Evolutionary conservation across 805 yeast genomes (phyloP).

Genomic region (Zygotorulaspora florentina): DNA sequence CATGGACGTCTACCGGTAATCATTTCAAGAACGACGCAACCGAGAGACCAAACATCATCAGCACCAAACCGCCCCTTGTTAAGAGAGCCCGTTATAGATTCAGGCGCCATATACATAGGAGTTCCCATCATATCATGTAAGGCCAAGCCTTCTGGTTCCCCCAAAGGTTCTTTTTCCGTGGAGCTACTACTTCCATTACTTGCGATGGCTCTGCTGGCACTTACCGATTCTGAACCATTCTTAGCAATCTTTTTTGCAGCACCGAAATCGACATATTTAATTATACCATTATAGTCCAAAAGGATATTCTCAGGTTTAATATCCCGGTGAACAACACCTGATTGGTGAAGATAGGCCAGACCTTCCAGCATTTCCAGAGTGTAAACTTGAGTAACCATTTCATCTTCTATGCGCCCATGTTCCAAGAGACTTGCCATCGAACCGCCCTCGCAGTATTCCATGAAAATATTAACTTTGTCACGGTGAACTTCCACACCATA

Average conservation of each 20-base stretch:
- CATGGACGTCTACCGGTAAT: constrained; percentile 95
- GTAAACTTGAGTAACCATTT: constrained; percentile 83
- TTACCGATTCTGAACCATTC: constrained; percentile 40
- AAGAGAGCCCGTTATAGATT: constrained; percentile 77
- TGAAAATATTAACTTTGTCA: constrained; percentile 89
- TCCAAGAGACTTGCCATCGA: constrained; percentile 80
- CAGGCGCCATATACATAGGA: constrained; percentile 99
- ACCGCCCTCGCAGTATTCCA: constrained; percentile 98
- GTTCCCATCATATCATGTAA: constrained; percentile 64
- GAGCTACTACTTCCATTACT: constrained; percentile 10
- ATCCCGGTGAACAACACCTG: constrained; percentile 95
- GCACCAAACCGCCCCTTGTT: constrained; percentile 38
- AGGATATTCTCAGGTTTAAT: constrained; percentile 93
- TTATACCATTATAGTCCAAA: constrained; percentile 85
- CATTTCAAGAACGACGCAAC: constrained; percentile 95
- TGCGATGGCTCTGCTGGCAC: constrained; percentile 6
- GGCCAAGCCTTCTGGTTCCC: constrained; percentile 10
- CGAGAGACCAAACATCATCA: constrained; percentile 90
- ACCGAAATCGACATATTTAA: constrained; percentile 95
- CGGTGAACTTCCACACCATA: constrained; percentile 97
- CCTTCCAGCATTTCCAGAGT: constrained; percentile 93
- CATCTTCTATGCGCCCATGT: constrained; percentile 94
- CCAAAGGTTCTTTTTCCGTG: constrained; percentile 36
- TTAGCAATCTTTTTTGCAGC: constrained; percentile 88
- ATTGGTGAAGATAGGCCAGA: constrained; percentile 85